A percentile compares a stretch with the other conserved stretches of the same genome.
Conservation (phyloP, 1,284 basidiomycete species). For the Mycosarcoma mackinlayi region DNA sequence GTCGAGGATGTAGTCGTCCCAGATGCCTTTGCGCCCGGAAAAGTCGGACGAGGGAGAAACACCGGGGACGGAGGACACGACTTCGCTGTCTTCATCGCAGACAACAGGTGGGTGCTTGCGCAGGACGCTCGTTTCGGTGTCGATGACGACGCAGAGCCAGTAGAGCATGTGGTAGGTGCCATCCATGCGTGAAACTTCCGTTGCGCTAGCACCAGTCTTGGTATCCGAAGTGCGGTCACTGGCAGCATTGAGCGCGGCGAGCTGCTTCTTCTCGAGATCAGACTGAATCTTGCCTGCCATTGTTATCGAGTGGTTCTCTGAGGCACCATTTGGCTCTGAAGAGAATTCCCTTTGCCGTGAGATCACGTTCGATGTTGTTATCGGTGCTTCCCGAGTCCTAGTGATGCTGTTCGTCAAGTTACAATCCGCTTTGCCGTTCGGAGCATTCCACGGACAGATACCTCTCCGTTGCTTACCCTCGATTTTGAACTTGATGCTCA, state of each 20-base stretch:
- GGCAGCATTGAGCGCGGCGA: neutral
- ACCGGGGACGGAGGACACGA: constrained; percentile 5
- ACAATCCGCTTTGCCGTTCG: neutral
- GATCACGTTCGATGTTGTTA: too few species aligned
- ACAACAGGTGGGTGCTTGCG: constrained; percentile 26
- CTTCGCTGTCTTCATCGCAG: constrained; percentile 26
- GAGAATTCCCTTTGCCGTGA: neutral
- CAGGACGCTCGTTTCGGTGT: constrained; percentile 26
- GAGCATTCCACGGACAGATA: constrained; percentile 13
- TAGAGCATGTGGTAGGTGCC: constrained; percentile 35
- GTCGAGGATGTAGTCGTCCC: constrained; percentile 34
- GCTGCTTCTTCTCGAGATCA: constrained; percentile 17
- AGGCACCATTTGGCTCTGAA: neutral
- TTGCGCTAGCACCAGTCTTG: neutral
- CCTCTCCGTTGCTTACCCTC: constrained; percentile 23
- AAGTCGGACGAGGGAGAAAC: neutral
- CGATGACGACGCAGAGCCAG: constrained; percentile 29
- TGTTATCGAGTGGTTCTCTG: neutral
- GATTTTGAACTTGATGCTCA: constrained; percentile 30
- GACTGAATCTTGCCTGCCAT: constrained; percentile 18
- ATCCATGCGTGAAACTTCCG: constrained; percentile 17
- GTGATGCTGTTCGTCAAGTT: too few species aligned
- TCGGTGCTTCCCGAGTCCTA: too few species aligned
- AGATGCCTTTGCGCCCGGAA: constrained; percentile 10
- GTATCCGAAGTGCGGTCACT: too few species aligned